These are phyloP conservation scores for Penicillium thymicola DNA, from an alignment of 2,329 filamentous ascomycete species.

Conservation along the genomic window DNA sequence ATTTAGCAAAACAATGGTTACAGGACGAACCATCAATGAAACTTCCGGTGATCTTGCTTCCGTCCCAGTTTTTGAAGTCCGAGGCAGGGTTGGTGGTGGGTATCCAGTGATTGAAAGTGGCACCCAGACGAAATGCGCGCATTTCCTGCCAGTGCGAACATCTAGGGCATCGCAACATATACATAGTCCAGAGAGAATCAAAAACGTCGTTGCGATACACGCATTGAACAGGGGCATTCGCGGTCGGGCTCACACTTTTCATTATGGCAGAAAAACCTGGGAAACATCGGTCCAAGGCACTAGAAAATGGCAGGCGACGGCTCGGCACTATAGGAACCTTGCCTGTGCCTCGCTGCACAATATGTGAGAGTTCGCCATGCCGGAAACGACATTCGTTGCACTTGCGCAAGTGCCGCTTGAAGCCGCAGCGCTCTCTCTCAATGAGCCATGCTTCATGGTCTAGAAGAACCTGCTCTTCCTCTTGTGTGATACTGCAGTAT, in stretches of 20 bases:
- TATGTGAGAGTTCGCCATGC: neutral
- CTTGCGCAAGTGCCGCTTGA: constrained; percentile 7
- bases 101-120: neutral
- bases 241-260: neutral
- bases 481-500: neutral
- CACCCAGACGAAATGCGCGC: neutral
- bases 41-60: neutral
- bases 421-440: constrained; percentile 5
- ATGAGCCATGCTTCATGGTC: constrained; percentile 1
- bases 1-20: constrained; percentile 1
- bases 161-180: neutral
- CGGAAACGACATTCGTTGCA: constrained; percentile 10
- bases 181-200: neutral
- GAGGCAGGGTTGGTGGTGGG: neutral
- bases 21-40: neutral
- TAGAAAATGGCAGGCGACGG: neutral
- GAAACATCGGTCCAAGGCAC: constrained; percentile 3
- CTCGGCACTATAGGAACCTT: neutral
- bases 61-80: neutral
- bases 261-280: neutral
- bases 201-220: neutral
- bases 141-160: neutral
- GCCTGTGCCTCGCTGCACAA: neutral
- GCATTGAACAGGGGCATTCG: neutral
- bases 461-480: constrained; percentile 2